A percentile compares a stretch with the other conserved stretches of the same genome.
Evolutionary conservation across 345 rosid species (phyloP).

Genomic region (Excoecaria cochinchinensis): DNA sequence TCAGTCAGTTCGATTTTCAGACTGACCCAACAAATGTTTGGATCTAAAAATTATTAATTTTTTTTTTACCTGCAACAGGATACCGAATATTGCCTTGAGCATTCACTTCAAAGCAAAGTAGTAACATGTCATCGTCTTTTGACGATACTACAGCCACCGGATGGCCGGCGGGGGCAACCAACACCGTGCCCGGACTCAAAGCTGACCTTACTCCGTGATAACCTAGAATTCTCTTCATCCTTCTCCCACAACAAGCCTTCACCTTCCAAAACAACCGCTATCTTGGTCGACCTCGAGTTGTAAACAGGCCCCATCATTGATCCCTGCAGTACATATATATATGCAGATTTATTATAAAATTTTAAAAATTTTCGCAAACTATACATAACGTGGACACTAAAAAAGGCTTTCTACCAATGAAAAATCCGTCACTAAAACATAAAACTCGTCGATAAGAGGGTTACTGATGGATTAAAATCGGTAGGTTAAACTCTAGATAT

Average conservation of each 20-base stretch:
- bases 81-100: conserved; percentile 15
- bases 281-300: conserved; percentile 25
- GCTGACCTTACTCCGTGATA: conserved; percentile 10
- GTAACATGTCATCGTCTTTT: conserved; percentile 6
- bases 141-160: conserved; percentile 27
- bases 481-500: too few relatives aligned
- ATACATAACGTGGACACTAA: too few relatives aligned
- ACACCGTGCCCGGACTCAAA: conserved; percentile 13
- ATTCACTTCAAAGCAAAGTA: conserved; percentile 25
- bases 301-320: conserved; percentile 24
- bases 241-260: conserved; percentile 26
- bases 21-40: too few relatives aligned
- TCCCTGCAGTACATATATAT: conserved; percentile 19
- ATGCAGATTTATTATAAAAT: too few relatives aligned
- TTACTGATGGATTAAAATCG: too few relatives aligned
- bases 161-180: conserved; percentile 22
- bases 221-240: not conserved
- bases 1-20: too few relatives aligned
- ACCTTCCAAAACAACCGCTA: conserved; percentile 20
- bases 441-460: too few relatives aligned
- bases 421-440: too few relatives aligned
- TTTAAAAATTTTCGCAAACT: too few relatives aligned
- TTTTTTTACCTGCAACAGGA: conserved; percentile 25
- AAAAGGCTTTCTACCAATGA: too few relatives aligned
- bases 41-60: too few relatives aligned